Conservation (phyloP, 352 stramenopile genomes). For the Globisporangium radiosum region DNA sequence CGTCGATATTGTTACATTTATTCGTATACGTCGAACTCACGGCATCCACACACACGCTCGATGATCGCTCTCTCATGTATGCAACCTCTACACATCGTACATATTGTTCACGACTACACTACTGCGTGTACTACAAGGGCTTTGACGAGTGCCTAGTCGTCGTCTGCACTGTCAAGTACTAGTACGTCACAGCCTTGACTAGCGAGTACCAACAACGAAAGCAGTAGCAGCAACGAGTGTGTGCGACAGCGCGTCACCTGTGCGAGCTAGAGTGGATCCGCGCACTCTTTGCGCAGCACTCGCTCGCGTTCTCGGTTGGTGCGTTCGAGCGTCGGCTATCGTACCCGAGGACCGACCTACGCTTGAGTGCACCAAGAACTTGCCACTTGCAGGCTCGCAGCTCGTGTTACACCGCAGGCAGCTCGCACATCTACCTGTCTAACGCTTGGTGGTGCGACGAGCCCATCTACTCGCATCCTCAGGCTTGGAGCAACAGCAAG, state of each 20-base stretch:
- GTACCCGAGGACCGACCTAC: constrained; percentile 48
- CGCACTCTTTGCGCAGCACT: constrained; percentile 48
- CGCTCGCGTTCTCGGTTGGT: constrained; percentile 29
- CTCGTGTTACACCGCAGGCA: constrained; percentile 29
- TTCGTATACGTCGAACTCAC: no score
- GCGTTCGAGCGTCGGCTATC: constrained; percentile 50
- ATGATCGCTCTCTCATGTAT: no score
- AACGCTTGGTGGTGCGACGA: no score
- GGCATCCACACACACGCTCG: no score
- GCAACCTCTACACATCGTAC: no score
- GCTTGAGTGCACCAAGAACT: constrained; percentile 40
- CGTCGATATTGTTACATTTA: no score
- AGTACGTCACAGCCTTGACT: neutral
- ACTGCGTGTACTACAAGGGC: no score
- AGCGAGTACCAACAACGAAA: constrained; percentile 1
- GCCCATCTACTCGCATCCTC: no score
- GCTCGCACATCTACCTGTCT: no score
- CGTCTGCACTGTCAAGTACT: neutral
- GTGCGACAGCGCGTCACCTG: constrained; percentile 42
- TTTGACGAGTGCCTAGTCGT: neutral
- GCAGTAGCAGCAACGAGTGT: constrained; percentile 14
- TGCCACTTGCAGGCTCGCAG: constrained; percentile 36
- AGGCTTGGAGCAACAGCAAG: no score
- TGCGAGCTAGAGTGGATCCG: constrained; percentile 57
- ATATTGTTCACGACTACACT: no score